Evolutionary conservation across 2,329 filamentous ascomycete genomes (phyloP), one percentile per base, ranked within the genome.

Genomic region (Botrytis hyacinthi): DNA sequence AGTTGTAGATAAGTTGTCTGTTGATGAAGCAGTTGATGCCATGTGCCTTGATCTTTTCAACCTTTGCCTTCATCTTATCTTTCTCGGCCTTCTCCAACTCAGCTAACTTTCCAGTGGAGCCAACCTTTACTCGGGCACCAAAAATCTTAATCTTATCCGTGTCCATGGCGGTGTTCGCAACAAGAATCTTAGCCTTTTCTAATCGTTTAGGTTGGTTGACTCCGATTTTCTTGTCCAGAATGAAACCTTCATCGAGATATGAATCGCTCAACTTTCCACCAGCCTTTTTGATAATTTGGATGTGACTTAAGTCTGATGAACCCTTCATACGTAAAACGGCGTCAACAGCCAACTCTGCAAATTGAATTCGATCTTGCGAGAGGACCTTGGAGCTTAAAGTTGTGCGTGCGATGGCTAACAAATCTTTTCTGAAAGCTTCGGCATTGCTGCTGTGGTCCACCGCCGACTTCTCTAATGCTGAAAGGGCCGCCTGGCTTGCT

Each of bases 61-160:
- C 96, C 89, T 99, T 99, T 77, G 93, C 92, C 88, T 95, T 97
- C 96, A 99, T 99, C 91, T 98, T 98, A 80, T 99, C 96, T 80
- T 94, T 92, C 86, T 98, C 96, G 9, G 96, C 96, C 88, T 97
- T 97, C 84, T 99, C 96, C 72, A 99, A 87, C 80, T 99, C 96
- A n/a, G 96, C 96, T 68, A 99, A 89, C 87, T 98, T 98, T 82
- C 94, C 94, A 4, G 96, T 99, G 46, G 94, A 95, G 78, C 93
- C 93, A 75, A 99, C 96, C 88, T 98, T 98, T 80, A 99, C 94
- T 74, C 95, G 90, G 26, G 96, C 96, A 76, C 96, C 96, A 80
- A 99, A 99, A 80, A 99, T 98, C 89, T 99, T 99, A 86, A 99
- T 93, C 88, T 99, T 99, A 85, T 99, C 96, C 51, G 96, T 99